Percentiles rank a stretch among this genome's conserved stretches.
Conservation (phyloP, 768 basidiomycete species). For the Rhodocollybia butyracea region DNA sequence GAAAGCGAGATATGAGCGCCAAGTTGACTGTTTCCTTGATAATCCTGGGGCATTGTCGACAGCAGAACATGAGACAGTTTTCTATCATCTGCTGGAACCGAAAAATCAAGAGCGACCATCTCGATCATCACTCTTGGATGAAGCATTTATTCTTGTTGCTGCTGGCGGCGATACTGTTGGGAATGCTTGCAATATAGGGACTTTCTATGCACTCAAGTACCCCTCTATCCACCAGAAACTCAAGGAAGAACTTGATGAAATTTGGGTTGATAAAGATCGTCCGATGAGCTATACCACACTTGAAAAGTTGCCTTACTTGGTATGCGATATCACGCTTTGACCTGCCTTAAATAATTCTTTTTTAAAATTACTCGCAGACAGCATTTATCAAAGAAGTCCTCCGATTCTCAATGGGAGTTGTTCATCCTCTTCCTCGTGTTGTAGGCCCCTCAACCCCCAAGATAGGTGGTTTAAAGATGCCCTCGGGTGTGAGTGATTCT, state of each 20-base stretch:
- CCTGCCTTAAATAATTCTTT: background rate
- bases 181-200: conserved; percentile 35
- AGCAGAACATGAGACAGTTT: conserved; percentile 19
- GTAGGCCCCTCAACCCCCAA: conserved; percentile 30
- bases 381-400: conserved; percentile 48
- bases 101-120: conserved; percentile 7
- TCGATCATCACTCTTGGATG: conserved; percentile 22
- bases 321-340: conserved; percentile 17
- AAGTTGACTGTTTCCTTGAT: conserved; percentile 14
- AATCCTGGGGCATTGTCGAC: conserved; percentile 9
- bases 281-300: conserved; percentile 23
- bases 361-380: conserved; percentile 29
- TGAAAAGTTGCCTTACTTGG: conserved; percentile 42
- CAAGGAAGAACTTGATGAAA: conserved; percentile 27
- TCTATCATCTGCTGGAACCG: conserved; percentile 17
- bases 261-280: conserved; percentile 31
- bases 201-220: conserved; percentile 33
- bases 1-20: conserved; percentile 8
- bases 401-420: conserved; percentile 40
- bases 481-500: conserved; percentile 30
- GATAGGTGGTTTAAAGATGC: conserved; percentile 33
- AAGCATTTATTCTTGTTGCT: conserved; percentile 33
- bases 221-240: conserved; percentile 24
- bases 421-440: conserved; percentile 39
- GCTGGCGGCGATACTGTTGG: conserved; percentile 38